These are phyloP conservation scores for Mycena kentingensis DNA, from an alignment of 768 basidiomycete species.

Conservation along the genomic window DNA sequence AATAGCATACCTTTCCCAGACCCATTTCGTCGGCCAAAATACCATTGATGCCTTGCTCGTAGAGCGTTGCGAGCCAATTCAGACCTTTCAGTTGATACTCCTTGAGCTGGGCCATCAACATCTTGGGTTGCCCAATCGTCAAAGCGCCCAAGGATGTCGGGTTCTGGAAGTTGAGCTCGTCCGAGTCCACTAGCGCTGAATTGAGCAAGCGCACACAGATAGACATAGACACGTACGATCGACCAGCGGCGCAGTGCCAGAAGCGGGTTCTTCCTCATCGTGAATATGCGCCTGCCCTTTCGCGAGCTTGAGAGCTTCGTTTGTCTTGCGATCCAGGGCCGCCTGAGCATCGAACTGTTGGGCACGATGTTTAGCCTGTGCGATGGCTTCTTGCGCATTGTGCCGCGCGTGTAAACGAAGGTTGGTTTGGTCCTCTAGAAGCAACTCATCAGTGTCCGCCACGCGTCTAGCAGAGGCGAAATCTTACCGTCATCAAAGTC, in stretches of 20 bases:
- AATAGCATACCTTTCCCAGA: slow-evolving; percentile 68
- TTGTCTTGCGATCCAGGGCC: slow-evolving; percentile 79
- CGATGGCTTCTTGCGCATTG: slow-evolving; percentile 89
- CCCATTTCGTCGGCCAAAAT: slow-evolving; percentile 99
- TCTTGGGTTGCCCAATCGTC: slow-evolving; percentile 88
- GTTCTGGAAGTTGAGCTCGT: slow-evolving; percentile 99
- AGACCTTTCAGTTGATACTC: slow-evolving; percentile 98
- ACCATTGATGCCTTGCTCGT: slow-evolving; percentile 99
- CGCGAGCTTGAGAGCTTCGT: slow-evolving; percentile 71
- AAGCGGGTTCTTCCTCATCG: slow-evolving; percentile 38
- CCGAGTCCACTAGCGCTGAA: slow-evolving; percentile 73
- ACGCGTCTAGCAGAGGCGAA: background rate
- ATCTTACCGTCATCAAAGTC: slow-evolving; percentile 87
- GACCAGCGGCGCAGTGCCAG: slow-evolving; percentile 52
- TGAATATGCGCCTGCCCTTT: slow-evolving; percentile 54
- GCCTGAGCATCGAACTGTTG: slow-evolving; percentile 83
- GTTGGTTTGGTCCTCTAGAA: slow-evolving; percentile 82
- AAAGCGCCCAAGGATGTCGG: slow-evolving; percentile 87
- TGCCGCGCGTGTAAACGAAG: slow-evolving; percentile 80
- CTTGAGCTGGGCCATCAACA: slow-evolving; percentile 95
- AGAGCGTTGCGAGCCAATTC: slow-evolving; percentile 96
- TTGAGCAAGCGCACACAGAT: slow-evolving; percentile 2
- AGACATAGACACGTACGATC: slow-evolving; percentile 57
- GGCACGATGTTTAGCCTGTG: slow-evolving; percentile 75
- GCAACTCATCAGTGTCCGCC: slow-evolving; percentile 22